These are phyloP conservation scores for Globisporangium cederbergense DNA, from an alignment of 352 stramenopile genomes.

Conservation along the genomic window DNA sequence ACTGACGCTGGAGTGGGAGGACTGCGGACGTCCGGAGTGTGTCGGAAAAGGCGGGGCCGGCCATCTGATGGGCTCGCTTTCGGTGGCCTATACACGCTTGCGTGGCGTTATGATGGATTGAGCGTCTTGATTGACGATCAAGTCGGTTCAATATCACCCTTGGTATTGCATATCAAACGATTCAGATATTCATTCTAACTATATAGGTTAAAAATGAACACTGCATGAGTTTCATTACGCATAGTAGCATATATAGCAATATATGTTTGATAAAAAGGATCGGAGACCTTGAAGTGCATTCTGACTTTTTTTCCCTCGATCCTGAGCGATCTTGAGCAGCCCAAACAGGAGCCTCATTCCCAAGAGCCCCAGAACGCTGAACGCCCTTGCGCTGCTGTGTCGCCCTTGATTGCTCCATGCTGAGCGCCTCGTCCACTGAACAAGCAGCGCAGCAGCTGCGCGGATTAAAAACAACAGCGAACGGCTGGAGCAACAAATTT, in stretches of 20 bases:
- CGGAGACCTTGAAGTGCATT: background rate
- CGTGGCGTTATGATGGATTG: too few species aligned
- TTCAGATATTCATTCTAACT: too few species aligned
- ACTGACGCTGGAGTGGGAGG: background rate
- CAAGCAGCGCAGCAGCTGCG: background rate
- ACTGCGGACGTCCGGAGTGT: background rate
- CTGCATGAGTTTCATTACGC: too few species aligned
- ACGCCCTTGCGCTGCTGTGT: background rate
- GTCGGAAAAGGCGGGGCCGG: slow-evolving; percentile 6
- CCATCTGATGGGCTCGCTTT: slow-evolving; percentile 10
- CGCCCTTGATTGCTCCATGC: background rate
- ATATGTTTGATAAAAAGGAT: background rate
- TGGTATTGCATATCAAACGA: background rate
- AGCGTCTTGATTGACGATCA: background rate
- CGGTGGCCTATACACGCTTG: slow-evolving; percentile 7
- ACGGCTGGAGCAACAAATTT: background rate
- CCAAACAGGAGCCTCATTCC: background rate
- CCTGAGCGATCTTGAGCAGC: background rate
- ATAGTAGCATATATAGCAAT: background rate
- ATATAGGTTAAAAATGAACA: too few species aligned
- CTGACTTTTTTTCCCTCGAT: background rate
- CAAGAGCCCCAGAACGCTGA: background rate
- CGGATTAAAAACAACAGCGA: background rate
- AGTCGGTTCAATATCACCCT: background rate
- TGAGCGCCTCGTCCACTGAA: background rate